These are phyloP conservation scores for Parmelia sp. DNA, from an alignment of 495 filamentous ascomycete genomes.

Conservation along the genomic window DNA sequence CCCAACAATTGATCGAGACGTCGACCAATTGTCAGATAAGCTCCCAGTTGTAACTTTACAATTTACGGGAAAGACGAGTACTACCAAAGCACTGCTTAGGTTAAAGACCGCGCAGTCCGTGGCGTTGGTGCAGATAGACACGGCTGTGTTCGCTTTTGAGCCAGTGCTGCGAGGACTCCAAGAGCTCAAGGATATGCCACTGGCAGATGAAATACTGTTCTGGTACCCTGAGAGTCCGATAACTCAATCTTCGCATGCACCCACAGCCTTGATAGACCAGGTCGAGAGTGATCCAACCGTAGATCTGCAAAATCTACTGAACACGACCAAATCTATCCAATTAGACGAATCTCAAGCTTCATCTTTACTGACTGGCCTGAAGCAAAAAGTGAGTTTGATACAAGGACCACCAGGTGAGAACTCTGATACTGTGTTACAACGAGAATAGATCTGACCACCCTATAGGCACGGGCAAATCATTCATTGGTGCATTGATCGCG, in stretches of 20 bases:
- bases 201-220: conserved; percentile 46
- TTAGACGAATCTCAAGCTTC: conserved; percentile 55
- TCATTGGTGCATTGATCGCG: conserved; percentile 62
- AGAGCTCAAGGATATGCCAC: conserved; percentile 45
- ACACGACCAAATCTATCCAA: conserved; percentile 29
- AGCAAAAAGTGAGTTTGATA: conserved; percentile 53
- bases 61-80: conserved; percentile 39
- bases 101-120: conserved; percentile 37
- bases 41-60: conserved; percentile 50
- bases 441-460: conserved; percentile 13
- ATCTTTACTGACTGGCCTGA: conserved; percentile 51
- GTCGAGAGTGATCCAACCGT: conserved; percentile 22
- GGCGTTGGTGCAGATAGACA: conserved; percentile 49
- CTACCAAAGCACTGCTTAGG: conserved; percentile 37
- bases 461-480: conserved; percentile 73
- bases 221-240: conserved; percentile 26
- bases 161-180: conserved; percentile 60
- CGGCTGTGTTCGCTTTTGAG: conserved; percentile 65
- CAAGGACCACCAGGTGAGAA: conserved; percentile 69
- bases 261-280: conserved; percentile 22
- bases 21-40: conserved; percentile 41
- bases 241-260: conserved; percentile 25
- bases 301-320: conserved; percentile 33
- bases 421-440: conserved; percentile 8
- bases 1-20: conserved; percentile 51